A percentile compares a stretch with the other conserved stretches of the same genome.
Conservation (phyloP, 176 grass and related monocot species). For the Stipa capillata region DNA sequence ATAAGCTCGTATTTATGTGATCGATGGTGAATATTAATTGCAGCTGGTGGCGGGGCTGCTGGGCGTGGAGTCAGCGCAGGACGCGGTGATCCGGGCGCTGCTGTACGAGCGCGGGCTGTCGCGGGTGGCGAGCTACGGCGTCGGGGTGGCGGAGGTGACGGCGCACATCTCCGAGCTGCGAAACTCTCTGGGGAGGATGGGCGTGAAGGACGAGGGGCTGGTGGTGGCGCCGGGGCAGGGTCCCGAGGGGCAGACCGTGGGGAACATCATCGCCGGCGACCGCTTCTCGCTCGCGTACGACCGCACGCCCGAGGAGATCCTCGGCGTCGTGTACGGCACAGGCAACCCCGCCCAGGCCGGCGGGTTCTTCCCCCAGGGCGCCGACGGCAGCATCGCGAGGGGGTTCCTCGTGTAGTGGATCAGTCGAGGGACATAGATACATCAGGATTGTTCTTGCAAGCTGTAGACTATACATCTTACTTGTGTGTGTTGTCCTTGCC, state of each 20-base stretch:
- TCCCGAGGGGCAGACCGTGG: slow-evolving; percentile 41
- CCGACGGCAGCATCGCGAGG: slow-evolving; percentile 51
- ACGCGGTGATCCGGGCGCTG: slow-evolving; percentile 69
- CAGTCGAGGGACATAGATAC: not conserved
- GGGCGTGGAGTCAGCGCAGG: slow-evolving; percentile 82
- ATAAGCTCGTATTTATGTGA: not conserved
- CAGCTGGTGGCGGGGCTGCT: slow-evolving; percentile 78
- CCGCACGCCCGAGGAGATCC: slow-evolving; percentile 69
- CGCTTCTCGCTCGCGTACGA: slow-evolving; percentile 54
- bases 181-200: slow-evolving; percentile 47
- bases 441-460: not conserved
- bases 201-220: slow-evolving; percentile 77
- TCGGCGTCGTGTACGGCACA: slow-evolving; percentile 70
- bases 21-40: not conserved
- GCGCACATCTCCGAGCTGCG: slow-evolving; percentile 55
- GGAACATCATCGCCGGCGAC: slow-evolving; percentile 85
- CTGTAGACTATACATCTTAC: slow-evolving; percentile 7
- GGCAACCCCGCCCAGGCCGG: slow-evolving; percentile 47
- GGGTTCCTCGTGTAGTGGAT: not conserved
- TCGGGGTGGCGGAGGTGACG: slow-evolving; percentile 75
- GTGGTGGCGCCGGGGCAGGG: slow-evolving; percentile 37
- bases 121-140: slow-evolving; percentile 33
- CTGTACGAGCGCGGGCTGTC: slow-evolving; percentile 55
- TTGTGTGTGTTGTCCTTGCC: not conserved
- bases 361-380: slow-evolving; percentile 81